Evolutionary conservation across 202 grass and related monocot genomes (phyloP), one percentile per base, ranked within the genome.

Genomic region (Schoenoplectus tabernaemontani): DNA sequence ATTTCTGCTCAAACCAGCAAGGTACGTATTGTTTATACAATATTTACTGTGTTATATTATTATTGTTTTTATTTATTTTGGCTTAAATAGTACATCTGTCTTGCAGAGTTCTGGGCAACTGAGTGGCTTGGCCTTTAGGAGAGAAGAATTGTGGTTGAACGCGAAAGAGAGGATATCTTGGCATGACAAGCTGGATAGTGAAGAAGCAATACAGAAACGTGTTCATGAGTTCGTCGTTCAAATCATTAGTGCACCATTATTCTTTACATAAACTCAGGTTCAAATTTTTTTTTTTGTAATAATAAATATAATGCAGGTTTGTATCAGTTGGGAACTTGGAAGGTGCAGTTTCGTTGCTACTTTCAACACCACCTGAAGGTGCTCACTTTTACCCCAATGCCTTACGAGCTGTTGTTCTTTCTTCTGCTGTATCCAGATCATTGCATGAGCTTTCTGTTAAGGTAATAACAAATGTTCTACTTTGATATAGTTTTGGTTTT

Each of bases 371-470:
- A 53, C 95, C 95, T 43, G 95, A 98, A 88, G 95, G 91, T 78
- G 60, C 91, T 88, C 89, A 98, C 69, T 98, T 98, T 89, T 98
- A 98, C 57, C 89, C 91, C 60, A 98, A 98, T 90, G 95, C 91
- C 75, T 88, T 98, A 76, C 86, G 95, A 87, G 95, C 95, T 75
- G 95, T 95, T 83, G 95, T 93, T 82, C 80, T 98, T 36, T 98
- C 89, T 37, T 94, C 95, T 83, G 91, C 95, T 64, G 95, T 95
- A 47, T 98, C 95, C 59, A 84, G 71, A 76, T 98, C 95, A 68
- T 92, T 98, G 80, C 95, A 98, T 90, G 95, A 98, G 81, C 95
- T 98, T 86, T 91, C 95, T 83, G 95, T 98, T 46, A 98, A 98
- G 85, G 95, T 95, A 64, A 91, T 74, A 19, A n/a, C n/a, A n/a